These are phyloP conservation scores for Fusarium decemcellulare DNA, from an alignment of 2,329 filamentous ascomycete species.

Conservation along the genomic window DNA sequence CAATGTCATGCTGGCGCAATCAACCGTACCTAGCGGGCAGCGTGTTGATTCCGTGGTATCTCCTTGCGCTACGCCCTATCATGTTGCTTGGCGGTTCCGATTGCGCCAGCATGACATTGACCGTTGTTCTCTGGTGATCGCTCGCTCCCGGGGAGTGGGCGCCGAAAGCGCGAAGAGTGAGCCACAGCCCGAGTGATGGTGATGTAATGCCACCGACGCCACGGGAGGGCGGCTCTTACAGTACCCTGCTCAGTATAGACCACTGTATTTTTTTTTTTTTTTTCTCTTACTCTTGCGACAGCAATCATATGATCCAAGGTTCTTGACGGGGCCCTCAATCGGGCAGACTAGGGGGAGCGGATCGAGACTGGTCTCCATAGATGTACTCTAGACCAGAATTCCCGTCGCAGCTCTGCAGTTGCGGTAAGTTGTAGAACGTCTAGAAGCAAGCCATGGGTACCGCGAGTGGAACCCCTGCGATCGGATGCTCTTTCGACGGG, in stretches of 20 bases:
- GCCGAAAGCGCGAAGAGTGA: slow-evolving; percentile 28
- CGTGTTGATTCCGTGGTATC: slow-evolving; percentile 24
- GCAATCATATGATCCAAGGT: slow-evolving; percentile 47
- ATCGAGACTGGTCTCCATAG: slow-evolving; percentile 25
- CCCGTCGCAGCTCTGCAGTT: not conserved
- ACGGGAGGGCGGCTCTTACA: slow-evolving; percentile 39
- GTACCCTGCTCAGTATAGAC: too few relatives aligned
- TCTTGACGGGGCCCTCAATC: slow-evolving; percentile 39
- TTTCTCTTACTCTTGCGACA: not conserved
- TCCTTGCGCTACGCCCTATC: slow-evolving; percentile 34
- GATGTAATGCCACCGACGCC: slow-evolving; percentile 44
- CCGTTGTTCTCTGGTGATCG: slow-evolving; percentile 27
- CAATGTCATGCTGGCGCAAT: too few relatives aligned
- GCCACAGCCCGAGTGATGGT: slow-evolving; percentile 33
- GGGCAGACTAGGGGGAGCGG: slow-evolving; percentile 35
- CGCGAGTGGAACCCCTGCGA: slow-evolving; percentile 7
- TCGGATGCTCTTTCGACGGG: slow-evolving; percentile 25
- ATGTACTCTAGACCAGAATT: slow-evolving; percentile 10
- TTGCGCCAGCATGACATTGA: slow-evolving; percentile 13
- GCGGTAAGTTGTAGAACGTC: slow-evolving; percentile 22
- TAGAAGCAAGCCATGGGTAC: slow-evolving; percentile 24
- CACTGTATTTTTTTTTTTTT: slow-evolving; percentile 5
- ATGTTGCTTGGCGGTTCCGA: slow-evolving; percentile 17
- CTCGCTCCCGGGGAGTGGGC: slow-evolving; percentile 26
- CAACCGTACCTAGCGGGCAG: not conserved